Evolutionary conservation across 768 basidiomycete genomes (phyloP), one percentile per base, ranked within the genome.

Genomic region (Crepidotus variabilis): DNA sequence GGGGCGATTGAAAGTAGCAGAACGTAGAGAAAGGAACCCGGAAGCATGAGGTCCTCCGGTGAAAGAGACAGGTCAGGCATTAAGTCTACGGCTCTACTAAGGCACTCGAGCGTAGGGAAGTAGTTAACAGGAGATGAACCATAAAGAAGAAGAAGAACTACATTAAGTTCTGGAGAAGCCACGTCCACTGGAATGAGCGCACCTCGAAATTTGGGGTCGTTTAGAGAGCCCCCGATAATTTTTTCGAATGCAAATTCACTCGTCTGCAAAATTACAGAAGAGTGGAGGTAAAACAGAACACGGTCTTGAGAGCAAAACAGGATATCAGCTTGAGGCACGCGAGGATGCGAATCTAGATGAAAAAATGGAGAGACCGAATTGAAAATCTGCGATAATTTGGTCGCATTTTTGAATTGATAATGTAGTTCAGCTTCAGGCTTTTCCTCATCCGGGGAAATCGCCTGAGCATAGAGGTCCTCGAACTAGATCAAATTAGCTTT

Each of bases 201-300:
- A 0, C 62, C 51, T 49, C 67, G 64, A 39, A 52, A 55, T 28
- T 45, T 51, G 11, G 39, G 10, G 45, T 55, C 56, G 18, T 46
- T 28, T 28, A 57, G 52, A 22, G 56, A 51, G 14, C 45, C 47
- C 6, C 36, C 46, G 9, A 86, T 65, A 24, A 76, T 66, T 2
- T 65, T 60, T 43, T 73, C 66, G 69, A 86, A 84, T 22, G 68
- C 70, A 47, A 80, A 81, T 11, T 61, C 63, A 21, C 84, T 84
- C 5, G 69, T 68, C n/a, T 63, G 52, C 34, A 76, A 69, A 32
- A 88, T 64, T 39, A 76, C 61, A 11, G 73, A 60, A 0, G 70
- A 63, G 64, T 87, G 82, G 1, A 79, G 80, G 59, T 85, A 85
- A 72, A 87, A 87, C 61, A 85, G 78, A 24, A 88, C 82, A 0